These are phyloP conservation scores for Tetrapisispora arboricola DNA, from an alignment of 805 yeast genomes.

Conservation along the genomic window DNA sequence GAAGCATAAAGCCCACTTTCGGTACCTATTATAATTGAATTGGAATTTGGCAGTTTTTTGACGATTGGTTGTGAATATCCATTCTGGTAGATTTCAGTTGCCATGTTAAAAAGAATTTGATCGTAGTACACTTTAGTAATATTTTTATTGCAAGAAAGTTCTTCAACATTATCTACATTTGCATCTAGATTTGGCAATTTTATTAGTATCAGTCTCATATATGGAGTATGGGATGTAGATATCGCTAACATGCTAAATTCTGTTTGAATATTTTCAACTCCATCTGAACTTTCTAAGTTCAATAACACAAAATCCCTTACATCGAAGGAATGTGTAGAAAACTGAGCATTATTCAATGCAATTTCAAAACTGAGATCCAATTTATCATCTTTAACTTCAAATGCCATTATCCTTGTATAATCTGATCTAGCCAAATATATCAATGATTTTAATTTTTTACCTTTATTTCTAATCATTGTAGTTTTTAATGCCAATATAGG, in stretches of 20 bases:
- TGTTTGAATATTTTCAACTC: background rate
- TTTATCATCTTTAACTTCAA: slow-evolving; percentile 10
- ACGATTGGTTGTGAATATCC: slow-evolving; percentile 24
- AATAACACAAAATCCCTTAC: slow-evolving; percentile 15
- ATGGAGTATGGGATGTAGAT: slow-evolving; percentile 73
- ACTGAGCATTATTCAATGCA: slow-evolving; percentile 66
- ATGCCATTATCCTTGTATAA: slow-evolving; percentile 45
- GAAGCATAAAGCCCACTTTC: slow-evolving; percentile 22
- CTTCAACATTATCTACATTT: too few species aligned
- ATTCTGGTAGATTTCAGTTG: slow-evolving; percentile 23
- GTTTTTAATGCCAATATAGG: slow-evolving; percentile 45
- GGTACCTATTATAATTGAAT: slow-evolving; percentile 21
- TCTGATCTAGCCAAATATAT: slow-evolving; percentile 51
- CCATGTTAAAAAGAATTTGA: slow-evolving; percentile 19
- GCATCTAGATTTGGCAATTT: slow-evolving; percentile 29
- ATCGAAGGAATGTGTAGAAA: slow-evolving; percentile 49
- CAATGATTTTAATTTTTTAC: slow-evolving; percentile 23
- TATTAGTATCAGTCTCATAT: slow-evolving; percentile 54
- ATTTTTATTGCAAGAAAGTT: background rate
- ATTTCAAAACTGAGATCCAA: slow-evolving; percentile 35
- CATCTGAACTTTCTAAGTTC: background rate
- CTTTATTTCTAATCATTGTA: slow-evolving; percentile 12
- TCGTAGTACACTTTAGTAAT: slow-evolving; percentile 14
- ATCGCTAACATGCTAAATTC: slow-evolving; percentile 35
- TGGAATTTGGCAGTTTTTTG: slow-evolving; percentile 7